Base-by-base conservation (phyloP, 257 asterid genomes). In the Thymus mandschuricus region DNA sequence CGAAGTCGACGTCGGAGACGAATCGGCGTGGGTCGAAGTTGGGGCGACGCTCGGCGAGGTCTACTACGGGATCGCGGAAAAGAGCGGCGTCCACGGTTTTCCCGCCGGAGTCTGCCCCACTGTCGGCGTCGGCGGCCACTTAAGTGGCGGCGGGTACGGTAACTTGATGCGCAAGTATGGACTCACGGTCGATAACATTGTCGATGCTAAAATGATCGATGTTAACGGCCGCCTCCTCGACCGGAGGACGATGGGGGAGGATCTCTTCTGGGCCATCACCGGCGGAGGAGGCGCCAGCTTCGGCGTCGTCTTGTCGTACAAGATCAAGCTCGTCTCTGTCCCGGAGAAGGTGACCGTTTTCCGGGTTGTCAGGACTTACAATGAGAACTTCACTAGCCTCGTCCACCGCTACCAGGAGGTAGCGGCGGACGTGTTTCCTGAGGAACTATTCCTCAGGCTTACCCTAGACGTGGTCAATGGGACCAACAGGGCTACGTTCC, bases 81-180 rank as follows among this genome's bases (percentile, higher is more conserved):
- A 71, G 21, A 86, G 87, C 72, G 69, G 43, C 13, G 50, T 34
- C 1, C 78, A 70, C 10, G 88, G 71, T 71, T 83, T 66, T 74
- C 87, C 91, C 6, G 88, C 85, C 3, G 91, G 88, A 5, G 86
- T 81, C 0, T 83, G 91, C 63, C 88, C 91, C 13, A 81, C 91
- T 0, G 81, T 83, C 8, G 91, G 88, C 13, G 87, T 83, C 40
- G 91, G 91, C 38, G 88, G 91, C 49, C 86, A 81, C 73, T n/a
- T 86, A 66, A 71, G 87, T 64, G 88, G 91, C 2, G 87, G 81
- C 1, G 91, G 91, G 0, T 86, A 86, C 28, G 91, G 88, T 1
- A 78, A 80, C 79, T 29, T 86, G 91, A 72, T 84, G 86, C 75
- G 91, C 0, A 86, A 83, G 51, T 80, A 79, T 60, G 87, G 88